phyloP scores from a whole-genome alignment of 805 yeast species.

The Saccharomyces jurei region DNA sequence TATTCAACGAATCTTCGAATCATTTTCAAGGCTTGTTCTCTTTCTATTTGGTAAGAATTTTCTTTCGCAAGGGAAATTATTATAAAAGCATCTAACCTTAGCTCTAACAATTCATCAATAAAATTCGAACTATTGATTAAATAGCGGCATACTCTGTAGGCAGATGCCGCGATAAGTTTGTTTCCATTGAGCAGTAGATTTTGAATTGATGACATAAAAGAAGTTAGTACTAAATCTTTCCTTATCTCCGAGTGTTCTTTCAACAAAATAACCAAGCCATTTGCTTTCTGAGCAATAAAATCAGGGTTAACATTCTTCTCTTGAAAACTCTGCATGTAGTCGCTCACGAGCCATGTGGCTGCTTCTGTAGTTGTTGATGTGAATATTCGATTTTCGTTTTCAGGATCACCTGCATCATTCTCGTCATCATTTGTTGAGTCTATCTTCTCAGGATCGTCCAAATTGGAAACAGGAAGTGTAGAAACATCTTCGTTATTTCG shows the following conservation, averaged over 20 bases:
- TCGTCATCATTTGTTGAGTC: not conserved
- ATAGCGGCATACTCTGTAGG: slow-evolving; percentile 65
- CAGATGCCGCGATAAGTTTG: slow-evolving; percentile 62
- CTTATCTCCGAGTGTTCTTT: slow-evolving; percentile 51
- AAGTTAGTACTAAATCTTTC: slow-evolving; percentile 53
- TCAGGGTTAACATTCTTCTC: slow-evolving; percentile 20
- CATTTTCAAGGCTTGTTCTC: slow-evolving; percentile 69
- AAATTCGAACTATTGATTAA: slow-evolving; percentile 49
- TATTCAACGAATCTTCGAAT: slow-evolving; percentile 52
- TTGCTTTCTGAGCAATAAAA: slow-evolving; percentile 44
- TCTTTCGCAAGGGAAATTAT: slow-evolving; percentile 59
- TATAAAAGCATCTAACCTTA: slow-evolving; percentile 54
- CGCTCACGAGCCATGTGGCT: slow-evolving; percentile 32
- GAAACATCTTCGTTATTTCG: not conserved
- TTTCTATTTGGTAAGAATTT: slow-evolving; percentile 47
- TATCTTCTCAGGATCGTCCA: not conserved
- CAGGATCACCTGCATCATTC: not conserved
- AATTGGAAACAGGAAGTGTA: not conserved
- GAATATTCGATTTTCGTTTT: not conserved
- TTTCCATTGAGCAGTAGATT: slow-evolving; percentile 49
- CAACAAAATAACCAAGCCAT: slow-evolving; percentile 53
- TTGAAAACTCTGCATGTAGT: slow-evolving; percentile 29
- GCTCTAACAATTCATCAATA: slow-evolving; percentile 42
- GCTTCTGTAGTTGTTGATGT: slow-evolving; percentile 16
- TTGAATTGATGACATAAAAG: slow-evolving; percentile 51